phyloP scores from a whole-genome alignment of 345 rosid species.

The Salix caprea region DNA sequence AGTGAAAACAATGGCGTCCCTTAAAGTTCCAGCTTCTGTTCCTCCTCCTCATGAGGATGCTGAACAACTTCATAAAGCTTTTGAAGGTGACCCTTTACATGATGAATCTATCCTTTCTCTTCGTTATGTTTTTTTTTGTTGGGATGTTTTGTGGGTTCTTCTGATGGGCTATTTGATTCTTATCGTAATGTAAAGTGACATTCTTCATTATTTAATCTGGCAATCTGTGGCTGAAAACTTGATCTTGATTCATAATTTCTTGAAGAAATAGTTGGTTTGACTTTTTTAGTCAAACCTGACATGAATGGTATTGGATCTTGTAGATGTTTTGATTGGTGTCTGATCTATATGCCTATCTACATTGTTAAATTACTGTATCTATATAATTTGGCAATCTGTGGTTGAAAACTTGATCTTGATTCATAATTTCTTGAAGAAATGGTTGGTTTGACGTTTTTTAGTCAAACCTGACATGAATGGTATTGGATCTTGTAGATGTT shows the following conservation, averaged over 20 bases:
- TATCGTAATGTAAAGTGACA: neutral
- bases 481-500: neutral
- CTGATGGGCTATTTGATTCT: neutral
- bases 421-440: neutral
- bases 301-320: neutral
- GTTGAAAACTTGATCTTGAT: neutral
- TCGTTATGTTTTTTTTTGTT: neutral
- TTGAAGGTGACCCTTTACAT: conserved; percentile 40
- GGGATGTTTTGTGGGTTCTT: neutral
- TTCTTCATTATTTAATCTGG: neutral
- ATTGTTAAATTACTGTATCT: no score
- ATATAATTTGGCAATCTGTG: neutral
- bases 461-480: neutral
- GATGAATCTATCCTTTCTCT: neutral
- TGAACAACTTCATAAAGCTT: conserved; percentile 84
- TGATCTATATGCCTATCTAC: no score
- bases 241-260: neutral
- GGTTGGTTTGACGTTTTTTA: neutral
- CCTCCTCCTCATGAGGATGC: conserved; percentile 82
- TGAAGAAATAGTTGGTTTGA: neutral
- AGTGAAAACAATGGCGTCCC: conserved; percentile 56
- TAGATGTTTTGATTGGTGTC: neutral
- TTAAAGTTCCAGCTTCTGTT: conserved; percentile 52
- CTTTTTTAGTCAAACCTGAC: neutral
- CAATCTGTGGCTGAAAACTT: neutral